phyloP scores from a whole-genome alignment of 192 early-diverging fungal genomes.

The Umbelopsis sp. region DNA sequence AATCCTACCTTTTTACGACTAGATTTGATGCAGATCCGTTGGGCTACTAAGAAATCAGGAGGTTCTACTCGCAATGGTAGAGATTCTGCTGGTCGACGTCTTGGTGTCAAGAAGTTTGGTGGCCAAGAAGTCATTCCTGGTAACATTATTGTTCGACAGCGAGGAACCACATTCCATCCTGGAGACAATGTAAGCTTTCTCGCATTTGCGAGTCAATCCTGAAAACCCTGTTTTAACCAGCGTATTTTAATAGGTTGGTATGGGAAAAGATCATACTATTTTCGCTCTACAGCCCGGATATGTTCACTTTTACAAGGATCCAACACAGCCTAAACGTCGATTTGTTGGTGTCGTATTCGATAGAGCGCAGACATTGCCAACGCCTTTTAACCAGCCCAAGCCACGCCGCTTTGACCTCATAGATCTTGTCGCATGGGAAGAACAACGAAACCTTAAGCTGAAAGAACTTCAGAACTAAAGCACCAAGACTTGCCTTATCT shows the following conservation, averaged over 20 bases:
- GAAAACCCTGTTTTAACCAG: neutral
- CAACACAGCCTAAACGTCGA: constrained; percentile 60
- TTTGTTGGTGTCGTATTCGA: constrained; percentile 69
- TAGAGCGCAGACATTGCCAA: constrained; percentile 66
- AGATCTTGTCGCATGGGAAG: constrained; percentile 40
- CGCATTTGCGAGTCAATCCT: neutral
- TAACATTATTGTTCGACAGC: constrained; percentile 81
- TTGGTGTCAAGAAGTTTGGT: constrained; percentile 79
- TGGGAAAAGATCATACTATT: constrained; percentile 81
- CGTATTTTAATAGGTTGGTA: constrained; percentile 48
- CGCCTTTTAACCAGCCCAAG: constrained; percentile 60
- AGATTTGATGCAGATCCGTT: constrained; percentile 60
- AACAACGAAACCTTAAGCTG: neutral
- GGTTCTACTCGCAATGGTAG: constrained; percentile 79
- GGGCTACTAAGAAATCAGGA: constrained; percentile 76
- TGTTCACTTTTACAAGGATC: constrained; percentile 75
- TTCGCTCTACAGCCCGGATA: constrained; percentile 73
- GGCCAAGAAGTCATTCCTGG: constrained; percentile 74
- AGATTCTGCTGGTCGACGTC: constrained; percentile 76
- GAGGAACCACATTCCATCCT: constrained; percentile 77
- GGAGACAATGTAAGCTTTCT: constrained; percentile 67
- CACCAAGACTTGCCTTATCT: neutral
- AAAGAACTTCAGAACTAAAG: constrained; percentile 2
- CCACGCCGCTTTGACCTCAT: constrained; percentile 71
- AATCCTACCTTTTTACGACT: neutral